Evolutionary conservation across 148 eudicot genomes (phyloP), one percentile per base, ranked within the genome.

Genomic region (Silene conica): DNA sequence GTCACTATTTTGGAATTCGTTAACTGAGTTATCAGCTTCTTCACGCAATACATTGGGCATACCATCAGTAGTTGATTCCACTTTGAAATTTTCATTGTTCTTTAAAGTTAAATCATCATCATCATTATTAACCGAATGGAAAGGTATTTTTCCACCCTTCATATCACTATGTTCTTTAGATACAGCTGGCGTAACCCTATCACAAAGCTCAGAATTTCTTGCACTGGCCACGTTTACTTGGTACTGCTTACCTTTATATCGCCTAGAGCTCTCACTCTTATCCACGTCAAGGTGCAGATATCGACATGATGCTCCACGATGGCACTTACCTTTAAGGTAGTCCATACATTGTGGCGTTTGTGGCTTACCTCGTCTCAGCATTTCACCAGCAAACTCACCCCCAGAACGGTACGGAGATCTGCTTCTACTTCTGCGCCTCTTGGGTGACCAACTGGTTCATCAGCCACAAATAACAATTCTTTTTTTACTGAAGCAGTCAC

Each of bases 221-320:
- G 84, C 74, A 56, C 75, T 75, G 57, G 78, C 70, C 56, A 79
- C 71, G 60, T 83, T 89, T 54, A 26, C 52, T 45, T 74, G 71
- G 70, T 76, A 77, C 71, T 72, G 87, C 67, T 78, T 88, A 77
- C 79, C 83, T 77, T 82, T 86, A 76, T 79, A 41, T 28, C 70
- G 80, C 80, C 87, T 83, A 31, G 84, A 78, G 71, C 81, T 79
- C 38, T 85, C 89, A 71, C 71, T 74, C 80, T 74, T 92, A 22
- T 79, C 80, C 21, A 77, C 72, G 21, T 87, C 93, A 73, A 67
- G 81, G 77, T 91, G 98, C 80, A 82, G 15, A 81, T 83, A 95
- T 67, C 92, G 91, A 75, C 98, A 95, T 23, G 88, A 83, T 22
- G 90, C 86, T 73, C 98, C 98, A 76, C 97, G 93, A 70, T 80